Conservation (phyloP, 2,329 filamentous ascomycete species). For the Anisogramma anomala region DNA sequence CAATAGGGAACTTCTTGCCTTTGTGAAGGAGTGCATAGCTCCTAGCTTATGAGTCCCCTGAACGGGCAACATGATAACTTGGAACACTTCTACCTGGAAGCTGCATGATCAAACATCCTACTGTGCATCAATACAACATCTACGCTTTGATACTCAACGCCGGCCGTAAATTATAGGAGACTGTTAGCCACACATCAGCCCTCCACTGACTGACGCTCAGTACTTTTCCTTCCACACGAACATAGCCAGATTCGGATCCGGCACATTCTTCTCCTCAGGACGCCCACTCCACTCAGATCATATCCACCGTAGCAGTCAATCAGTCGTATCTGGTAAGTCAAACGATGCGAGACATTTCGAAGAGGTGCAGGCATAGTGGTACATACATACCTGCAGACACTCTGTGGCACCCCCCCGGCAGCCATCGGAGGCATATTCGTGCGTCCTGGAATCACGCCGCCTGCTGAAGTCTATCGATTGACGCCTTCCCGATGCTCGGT, state of each 20-base stretch:
- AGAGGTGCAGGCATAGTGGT: too few species aligned
- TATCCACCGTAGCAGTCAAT: not conserved
- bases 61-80: too few species aligned
- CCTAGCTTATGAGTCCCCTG: not conserved
- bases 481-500: not conserved
- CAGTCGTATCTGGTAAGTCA: too few species aligned
- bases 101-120: too few species aligned
- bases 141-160: too few species aligned
- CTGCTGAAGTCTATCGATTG: not conserved
- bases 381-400: too few species aligned
- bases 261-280: not conserved
- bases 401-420: constrained; percentile 45
- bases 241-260: not conserved
- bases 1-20: constrained; percentile 24
- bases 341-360: too few species aligned
- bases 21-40: constrained; percentile 17
- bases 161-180: too few species aligned
- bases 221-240: too few species aligned
- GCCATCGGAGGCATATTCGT: constrained; percentile 53
- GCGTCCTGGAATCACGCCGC: constrained; percentile 37
- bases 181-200: not conserved
- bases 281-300: not conserved
- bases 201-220: too few species aligned
- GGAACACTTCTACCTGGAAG: too few species aligned
- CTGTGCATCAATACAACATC: too few species aligned